Percentiles rank a stretch among this genome's conserved stretches.
phyloP scores from a whole-genome alignment of 306 rosid genomes.

The Cicer judaicum region DNA sequence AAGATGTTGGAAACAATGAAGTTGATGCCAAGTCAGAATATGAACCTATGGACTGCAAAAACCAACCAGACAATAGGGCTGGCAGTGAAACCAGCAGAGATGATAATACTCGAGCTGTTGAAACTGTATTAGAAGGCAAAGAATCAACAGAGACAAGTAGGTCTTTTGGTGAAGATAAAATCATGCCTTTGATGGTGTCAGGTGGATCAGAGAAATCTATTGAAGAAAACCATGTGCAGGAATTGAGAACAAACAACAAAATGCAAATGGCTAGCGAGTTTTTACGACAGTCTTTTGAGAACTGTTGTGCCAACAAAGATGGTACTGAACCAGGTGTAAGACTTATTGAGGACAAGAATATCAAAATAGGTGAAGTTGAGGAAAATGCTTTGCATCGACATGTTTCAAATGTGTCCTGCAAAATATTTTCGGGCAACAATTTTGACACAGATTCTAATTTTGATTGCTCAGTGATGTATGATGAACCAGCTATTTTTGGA shows the following conservation, averaged over 20 bases:
- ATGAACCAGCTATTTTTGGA: constrained; percentile 59
- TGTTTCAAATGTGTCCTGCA: constrained; percentile 66
- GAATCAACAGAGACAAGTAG: constrained; percentile 40
- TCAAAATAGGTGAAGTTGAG: constrained; percentile 48
- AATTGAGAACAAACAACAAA: constrained; percentile 34
- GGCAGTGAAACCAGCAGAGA: constrained; percentile 34
- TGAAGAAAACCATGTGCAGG: constrained; percentile 41
- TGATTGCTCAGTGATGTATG: constrained; percentile 61
- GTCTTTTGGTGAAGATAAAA: constrained; percentile 38
- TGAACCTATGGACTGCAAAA: constrained; percentile 43
- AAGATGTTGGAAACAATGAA: constrained; percentile 35
- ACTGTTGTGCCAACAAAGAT: constrained; percentile 42
- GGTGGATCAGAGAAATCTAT: constrained; percentile 36
- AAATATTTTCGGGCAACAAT: constrained; percentile 53
- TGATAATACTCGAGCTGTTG: constrained; percentile 29
- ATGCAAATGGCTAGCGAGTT: constrained; percentile 35
- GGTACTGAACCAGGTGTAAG: constrained; percentile 47
- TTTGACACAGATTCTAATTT: constrained; percentile 54
- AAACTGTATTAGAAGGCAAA: constrained; percentile 38
- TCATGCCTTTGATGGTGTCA: neutral
- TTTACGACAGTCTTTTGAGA: constrained; percentile 44
- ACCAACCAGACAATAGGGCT: constrained; percentile 33
- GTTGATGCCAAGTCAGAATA: constrained; percentile 44
- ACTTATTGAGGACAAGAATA: constrained; percentile 40
- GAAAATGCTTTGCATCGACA: constrained; percentile 63